Base-by-base conservation (phyloP, 139 green algal species). In the Coccomyxa sp. region DNA sequence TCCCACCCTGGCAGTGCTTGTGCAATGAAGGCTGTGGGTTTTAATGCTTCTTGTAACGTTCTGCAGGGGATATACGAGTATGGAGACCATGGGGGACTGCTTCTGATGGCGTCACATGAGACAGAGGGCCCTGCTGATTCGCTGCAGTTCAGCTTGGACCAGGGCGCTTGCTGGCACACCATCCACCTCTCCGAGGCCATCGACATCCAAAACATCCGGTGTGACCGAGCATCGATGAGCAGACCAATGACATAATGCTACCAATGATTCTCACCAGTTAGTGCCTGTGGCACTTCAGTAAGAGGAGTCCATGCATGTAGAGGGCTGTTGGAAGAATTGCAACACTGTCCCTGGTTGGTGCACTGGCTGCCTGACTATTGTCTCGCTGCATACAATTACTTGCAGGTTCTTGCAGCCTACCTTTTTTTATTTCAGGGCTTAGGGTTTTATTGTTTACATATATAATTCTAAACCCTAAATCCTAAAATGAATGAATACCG, bases 151-250 rank as follows among this genome's bases (percentile, higher is more conserved):
- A 94, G 88, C 27, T 67, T 92, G 17, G 95, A 99, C 86, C 90
- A 96, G 68, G 96, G 96, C 32, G 51, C 68, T 58, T 97, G 92
- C 90, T 99, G 96, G 95, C 82, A 95, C 74, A 84, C 77, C 9
- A 91, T 98, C 31, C 67, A 87, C 25, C 90, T 98, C 51, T 67
- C 81, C 0, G 82, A 92, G 68, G 86, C 91, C n/a, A 89, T 99
- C 17, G 80, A 91, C 58, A 89, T 99, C 0, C 88, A 95, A 59
- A 99, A 99, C 85, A 98, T 99, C 85, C 90, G 95, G 85, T 93
- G 67, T 13, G 85, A 30, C 10, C 28, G 25, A 14, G 23, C 57
- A n/a, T n/a, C n/a, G n/a, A n/a, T n/a, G 14, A 76, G 13, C 58
- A 23, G 16, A 13, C 31, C 32, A 4, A 12, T 17, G 13, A 63